Conservation (phyloP, 345 rosid genomes). For the Citrus australasica region DNA sequence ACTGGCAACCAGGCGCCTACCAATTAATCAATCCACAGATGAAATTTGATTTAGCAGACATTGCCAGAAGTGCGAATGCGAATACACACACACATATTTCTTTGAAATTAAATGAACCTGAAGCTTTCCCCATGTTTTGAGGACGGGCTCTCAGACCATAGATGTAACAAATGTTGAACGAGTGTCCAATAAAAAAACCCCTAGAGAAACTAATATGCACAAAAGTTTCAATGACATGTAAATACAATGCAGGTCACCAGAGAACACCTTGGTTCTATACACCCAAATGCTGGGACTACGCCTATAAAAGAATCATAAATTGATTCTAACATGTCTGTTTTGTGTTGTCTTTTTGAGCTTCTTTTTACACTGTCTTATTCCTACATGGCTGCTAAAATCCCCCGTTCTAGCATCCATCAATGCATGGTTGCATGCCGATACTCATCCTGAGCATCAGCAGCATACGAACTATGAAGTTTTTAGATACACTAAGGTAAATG, state of each 20-base stretch:
- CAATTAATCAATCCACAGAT: not conserved
- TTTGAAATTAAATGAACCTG: conserved; percentile 1
- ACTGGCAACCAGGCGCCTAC: too few relatives aligned
- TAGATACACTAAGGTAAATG: conserved; percentile 34
- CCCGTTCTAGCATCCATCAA: conserved; percentile 43
- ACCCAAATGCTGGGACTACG: conserved; percentile 52
- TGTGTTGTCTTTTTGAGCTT: not conserved
- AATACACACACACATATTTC: not conserved
- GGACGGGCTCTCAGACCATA: conserved; percentile 22
- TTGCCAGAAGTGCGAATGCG: not conserved
- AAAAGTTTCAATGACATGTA: conserved; percentile 19
- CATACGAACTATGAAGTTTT: conserved; percentile 13
- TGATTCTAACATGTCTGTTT: conserved; percentile 48
- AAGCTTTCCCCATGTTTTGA: conserved; percentile 42
- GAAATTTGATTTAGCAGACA: not conserved
- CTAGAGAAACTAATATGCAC: conserved; percentile 36
- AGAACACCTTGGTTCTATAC: conserved; percentile 37
- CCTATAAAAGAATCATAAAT: conserved; percentile 65
- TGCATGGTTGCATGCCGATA: conserved; percentile 27
- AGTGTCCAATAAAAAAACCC: not conserved
- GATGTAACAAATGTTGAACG: conserved; percentile 2
- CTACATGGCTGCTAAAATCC: conserved; percentile 40
- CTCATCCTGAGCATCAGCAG: conserved; percentile 40
- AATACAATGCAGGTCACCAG: conserved; percentile 34
- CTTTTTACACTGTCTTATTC: conserved; percentile 35